Evolutionary conservation across 345 rosid species (phyloP).

Genomic region (Syzygium oleosum): DNA sequence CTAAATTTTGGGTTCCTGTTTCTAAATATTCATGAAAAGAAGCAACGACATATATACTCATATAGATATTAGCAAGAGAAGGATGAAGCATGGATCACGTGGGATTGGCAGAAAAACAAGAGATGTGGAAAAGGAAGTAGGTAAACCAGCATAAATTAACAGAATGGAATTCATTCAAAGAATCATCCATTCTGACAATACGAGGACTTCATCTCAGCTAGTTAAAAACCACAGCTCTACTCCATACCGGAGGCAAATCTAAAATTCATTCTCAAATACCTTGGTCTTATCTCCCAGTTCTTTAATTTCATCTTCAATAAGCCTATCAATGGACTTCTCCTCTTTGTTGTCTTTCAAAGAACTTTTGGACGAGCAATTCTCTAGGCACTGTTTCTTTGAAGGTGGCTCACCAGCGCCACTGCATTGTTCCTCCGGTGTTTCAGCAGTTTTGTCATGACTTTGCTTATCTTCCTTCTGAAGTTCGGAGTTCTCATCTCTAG

Average conservation of each 20-base stretch:
- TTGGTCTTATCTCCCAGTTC: constrained; percentile 93
- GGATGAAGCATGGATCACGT: background rate
- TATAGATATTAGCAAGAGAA: background rate
- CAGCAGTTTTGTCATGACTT: constrained; percentile 13
- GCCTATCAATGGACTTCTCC: constrained; percentile 77
- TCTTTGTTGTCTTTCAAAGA: constrained; percentile 18
- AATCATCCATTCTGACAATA: background rate
- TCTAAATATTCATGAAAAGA: background rate
- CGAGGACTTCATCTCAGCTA: background rate
- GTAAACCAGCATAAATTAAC: background rate
- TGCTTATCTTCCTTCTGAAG: constrained; percentile 11
- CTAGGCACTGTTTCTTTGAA: constrained; percentile 54
- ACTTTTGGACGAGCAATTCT: constrained; percentile 23
- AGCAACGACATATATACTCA: background rate
- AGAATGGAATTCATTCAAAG: background rate
- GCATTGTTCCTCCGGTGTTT: constrained; percentile 21
- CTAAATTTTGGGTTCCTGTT: background rate
- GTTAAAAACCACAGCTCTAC: background rate
- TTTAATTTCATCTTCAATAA: constrained; percentile 84
- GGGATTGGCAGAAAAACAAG: background rate
- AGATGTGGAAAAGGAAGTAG: background rate
- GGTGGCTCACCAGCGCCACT: constrained; percentile 45
- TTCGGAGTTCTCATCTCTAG: constrained; percentile 17
- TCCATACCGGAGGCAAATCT: background rate
- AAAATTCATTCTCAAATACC: constrained; percentile 23